Base-by-base conservation (phyloP, 2,329 filamentous ascomycete genomes). In the Ophiocordyceps camponoti-saundersi region DNA sequence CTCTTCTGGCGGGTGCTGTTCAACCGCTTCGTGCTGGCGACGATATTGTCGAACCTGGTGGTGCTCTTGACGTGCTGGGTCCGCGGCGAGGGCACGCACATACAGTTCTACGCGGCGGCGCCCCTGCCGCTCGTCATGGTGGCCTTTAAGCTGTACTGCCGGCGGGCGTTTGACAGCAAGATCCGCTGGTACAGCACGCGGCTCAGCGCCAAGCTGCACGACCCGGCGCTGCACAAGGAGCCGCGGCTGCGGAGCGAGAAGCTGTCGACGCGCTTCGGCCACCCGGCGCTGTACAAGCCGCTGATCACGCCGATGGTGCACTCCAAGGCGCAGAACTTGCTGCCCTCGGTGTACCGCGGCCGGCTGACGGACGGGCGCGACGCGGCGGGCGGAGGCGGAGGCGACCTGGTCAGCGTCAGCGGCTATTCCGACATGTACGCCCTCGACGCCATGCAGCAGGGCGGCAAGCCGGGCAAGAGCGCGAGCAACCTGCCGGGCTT, bases 251-350 rank as follows among this genome's bases (percentile, higher is more conserved):
- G 73, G 56, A 80, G 65, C 59, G 88, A 82, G 61, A 82, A 76
- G 56, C 75, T 88, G 47, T 82, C 76, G 49, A 79, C 79, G 22
- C 76, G 85, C 23, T 98, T 95, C 59, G 89, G 88, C 2, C 87
- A 98, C 60, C 92, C 90, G 1, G 88, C 85, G 5, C 72, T 96
- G 16, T 95, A 92, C 68, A 85, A 84, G 62, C 82, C 85, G 3
- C 72, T 96, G 20, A 89, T 90, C 55, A 94, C 88, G 0, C 90
- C 90, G 3, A 95, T 96, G 89, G 90, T 96, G 3, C 83, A 93
- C 56, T 83, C 86, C 47, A 94, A 85, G 63, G 86, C 87, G 2
- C 85, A 92, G 56, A 88, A 92, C 49, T 73, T 92, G 40, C 73
- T 98, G 11, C 81, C 82, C n/a, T 78, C 84, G 42, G 73, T 98